These are phyloP conservation scores for Cladosporium colombiae DNA, from an alignment of 2,329 filamentous ascomycete genomes.

Conservation along the genomic window DNA sequence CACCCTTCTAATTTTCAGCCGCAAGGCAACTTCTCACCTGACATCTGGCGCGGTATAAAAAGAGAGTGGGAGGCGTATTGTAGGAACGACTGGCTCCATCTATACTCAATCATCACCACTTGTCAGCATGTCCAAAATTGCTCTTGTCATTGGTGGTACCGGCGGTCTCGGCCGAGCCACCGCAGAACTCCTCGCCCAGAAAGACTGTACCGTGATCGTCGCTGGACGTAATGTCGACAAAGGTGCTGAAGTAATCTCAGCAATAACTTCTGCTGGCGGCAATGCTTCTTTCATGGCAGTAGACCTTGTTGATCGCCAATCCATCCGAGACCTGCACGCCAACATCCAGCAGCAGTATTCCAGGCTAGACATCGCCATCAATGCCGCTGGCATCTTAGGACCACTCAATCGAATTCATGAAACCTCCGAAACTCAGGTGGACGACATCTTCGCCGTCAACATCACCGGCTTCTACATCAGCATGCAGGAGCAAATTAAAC, in stretches of 20 bases:
- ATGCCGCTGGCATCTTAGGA: slow-evolving; percentile 44
- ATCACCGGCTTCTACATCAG: slow-evolving; percentile 19
- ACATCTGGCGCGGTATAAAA: neutral
- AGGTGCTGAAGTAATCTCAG: slow-evolving; percentile 10
- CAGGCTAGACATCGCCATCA: slow-evolving; percentile 46
- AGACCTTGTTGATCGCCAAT: slow-evolving; percentile 38
- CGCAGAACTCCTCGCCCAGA: slow-evolving; percentile 12
- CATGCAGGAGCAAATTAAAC: slow-evolving; percentile 42
- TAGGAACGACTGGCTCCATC: neutral
- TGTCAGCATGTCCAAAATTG: slow-evolving; percentile 7
- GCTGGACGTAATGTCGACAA: slow-evolving; percentile 5
- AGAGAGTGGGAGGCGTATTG: neutral
- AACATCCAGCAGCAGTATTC: slow-evolving; percentile 39
- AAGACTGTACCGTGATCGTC: slow-evolving; percentile 3
- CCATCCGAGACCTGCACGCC: slow-evolving; percentile 25
- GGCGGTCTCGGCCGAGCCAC: slow-evolving; percentile 13
- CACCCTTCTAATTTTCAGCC: neutral
- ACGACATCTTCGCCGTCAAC: slow-evolving; percentile 45
- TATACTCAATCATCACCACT: neutral
- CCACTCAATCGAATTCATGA: slow-evolving; percentile 41
- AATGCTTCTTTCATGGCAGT: slow-evolving; percentile 13
- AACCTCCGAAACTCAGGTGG: slow-evolving; percentile 46
- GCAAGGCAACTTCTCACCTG: neutral
- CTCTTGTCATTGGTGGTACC: slow-evolving; percentile 16
- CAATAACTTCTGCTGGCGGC: slow-evolving; percentile 3